A percentile compares a stretch with the other conserved stretches of the same genome.
Evolutionary conservation across 2,329 filamentous ascomycete species (phyloP).

Genomic region (Colletotrichum camelliae): DNA sequence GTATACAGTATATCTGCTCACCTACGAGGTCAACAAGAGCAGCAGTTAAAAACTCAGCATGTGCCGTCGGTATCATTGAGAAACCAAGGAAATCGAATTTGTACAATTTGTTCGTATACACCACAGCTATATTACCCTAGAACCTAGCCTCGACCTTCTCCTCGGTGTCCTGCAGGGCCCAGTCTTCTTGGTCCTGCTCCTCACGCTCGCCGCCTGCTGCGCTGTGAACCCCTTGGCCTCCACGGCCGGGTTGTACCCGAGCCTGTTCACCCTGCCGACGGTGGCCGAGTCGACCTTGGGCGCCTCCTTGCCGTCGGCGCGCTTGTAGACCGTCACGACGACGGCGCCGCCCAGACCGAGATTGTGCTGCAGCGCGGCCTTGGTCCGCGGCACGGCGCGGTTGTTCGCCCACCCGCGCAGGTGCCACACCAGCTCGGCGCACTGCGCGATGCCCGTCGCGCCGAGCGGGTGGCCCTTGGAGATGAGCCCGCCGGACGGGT

Average conservation of each 20-base stretch:
- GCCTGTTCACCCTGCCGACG: conserved; percentile 68
- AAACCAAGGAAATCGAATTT: background rate
- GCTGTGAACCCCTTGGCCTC: conserved; percentile 88
- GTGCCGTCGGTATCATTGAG: background rate
- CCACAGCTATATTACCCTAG: conserved; percentile 14
- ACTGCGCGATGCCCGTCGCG: conserved; percentile 93
- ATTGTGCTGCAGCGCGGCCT: conserved; percentile 86
- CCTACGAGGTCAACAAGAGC: background rate
- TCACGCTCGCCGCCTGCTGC: conserved; percentile 73
- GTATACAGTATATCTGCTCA: conserved; percentile 1
- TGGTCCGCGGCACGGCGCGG: conserved; percentile 71
- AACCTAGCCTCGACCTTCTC: conserved; percentile 46
- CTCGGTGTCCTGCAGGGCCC: conserved; percentile 74
- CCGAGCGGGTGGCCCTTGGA: conserved; percentile 96
- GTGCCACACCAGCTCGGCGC: conserved; percentile 94
- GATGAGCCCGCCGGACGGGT: conserved; percentile 93
- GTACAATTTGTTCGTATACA: background rate
- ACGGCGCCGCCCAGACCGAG: conserved; percentile 89
- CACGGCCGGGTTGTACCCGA: conserved; percentile 93
- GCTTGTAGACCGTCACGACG: conserved; percentile 87
- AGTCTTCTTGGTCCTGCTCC: conserved; percentile 70
- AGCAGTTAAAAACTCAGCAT: background rate
- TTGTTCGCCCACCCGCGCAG: conserved; percentile 96
- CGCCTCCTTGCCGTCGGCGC: conserved; percentile 76
- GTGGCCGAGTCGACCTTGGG: conserved; percentile 64